A percentile compares a stretch with the other conserved stretches of the same genome.
These are phyloP conservation scores for Physcomitrellopsis africana DNA, from an alignment of 225 moss, liverwort and hornwort species.

Conservation along the genomic window DNA sequence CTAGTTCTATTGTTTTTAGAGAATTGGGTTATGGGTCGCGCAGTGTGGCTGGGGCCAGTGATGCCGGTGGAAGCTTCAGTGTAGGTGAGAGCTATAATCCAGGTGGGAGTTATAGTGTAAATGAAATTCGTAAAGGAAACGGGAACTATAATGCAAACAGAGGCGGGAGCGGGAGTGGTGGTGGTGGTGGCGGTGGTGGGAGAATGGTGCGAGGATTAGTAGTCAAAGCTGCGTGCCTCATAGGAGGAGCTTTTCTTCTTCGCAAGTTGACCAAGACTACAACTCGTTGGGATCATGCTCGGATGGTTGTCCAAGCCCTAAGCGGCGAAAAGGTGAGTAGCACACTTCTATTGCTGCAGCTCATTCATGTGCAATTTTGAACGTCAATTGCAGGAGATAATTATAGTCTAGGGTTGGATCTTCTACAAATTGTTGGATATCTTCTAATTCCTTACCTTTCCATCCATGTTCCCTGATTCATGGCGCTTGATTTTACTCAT, in stretches of 20 bases:
- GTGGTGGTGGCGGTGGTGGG: slow-evolving; percentile 55
- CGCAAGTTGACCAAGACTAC: slow-evolving; percentile 85
- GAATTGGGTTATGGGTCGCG: slow-evolving; percentile 45
- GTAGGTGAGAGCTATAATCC: slow-evolving; percentile 28
- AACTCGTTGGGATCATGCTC: slow-evolving; percentile 84
- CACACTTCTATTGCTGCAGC: background rate
- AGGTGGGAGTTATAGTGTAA: slow-evolving; percentile 35
- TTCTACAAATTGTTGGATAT: background rate
- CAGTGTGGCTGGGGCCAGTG: slow-evolving; percentile 30
- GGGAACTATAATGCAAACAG: slow-evolving; percentile 13
- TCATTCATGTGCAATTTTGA: slow-evolving; percentile 12
- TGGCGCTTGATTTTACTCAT: background rate
- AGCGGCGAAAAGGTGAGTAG: slow-evolving; percentile 79
- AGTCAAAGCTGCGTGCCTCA: slow-evolving; percentile 78
- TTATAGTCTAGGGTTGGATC: slow-evolving; percentile 20
- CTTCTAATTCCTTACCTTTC: background rate
- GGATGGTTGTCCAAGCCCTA: slow-evolving; percentile 82
- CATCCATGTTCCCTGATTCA: slow-evolving; percentile 1
- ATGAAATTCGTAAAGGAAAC: slow-evolving; percentile 27
- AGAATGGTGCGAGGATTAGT: slow-evolving; percentile 71
- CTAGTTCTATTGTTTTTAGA: slow-evolving; percentile 34
- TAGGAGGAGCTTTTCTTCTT: slow-evolving; percentile 83
- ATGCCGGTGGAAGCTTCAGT: slow-evolving; percentile 32
- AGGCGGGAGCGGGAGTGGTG: slow-evolving; percentile 37
- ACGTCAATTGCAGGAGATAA: background rate